Conservation (phyloP, 768 basidiomycete genomes). For the Cystobasidium ongulense region DNA sequence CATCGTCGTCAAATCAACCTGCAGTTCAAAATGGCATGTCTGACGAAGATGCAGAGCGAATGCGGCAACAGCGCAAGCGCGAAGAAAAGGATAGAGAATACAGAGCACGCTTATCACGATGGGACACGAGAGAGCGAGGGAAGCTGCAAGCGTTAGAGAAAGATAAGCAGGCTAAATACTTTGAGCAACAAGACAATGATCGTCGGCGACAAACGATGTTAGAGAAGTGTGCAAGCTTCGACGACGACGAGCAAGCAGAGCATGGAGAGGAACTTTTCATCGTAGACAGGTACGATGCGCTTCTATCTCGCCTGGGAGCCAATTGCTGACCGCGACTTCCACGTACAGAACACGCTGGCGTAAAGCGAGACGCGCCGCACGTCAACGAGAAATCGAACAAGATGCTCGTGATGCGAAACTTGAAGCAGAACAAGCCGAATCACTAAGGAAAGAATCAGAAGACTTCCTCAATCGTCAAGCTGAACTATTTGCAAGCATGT, state of each 20-base stretch:
- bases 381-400: conserved; percentile 69
- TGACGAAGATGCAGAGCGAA: conserved; percentile 31
- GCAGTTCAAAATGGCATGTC: conserved; percentile 16
- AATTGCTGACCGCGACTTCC: not conserved
- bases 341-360: conserved; percentile 71
- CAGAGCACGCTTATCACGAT: conserved; percentile 86
- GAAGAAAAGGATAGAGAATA: conserved; percentile 59
- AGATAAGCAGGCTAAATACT: conserved; percentile 50
- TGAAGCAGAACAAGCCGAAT: conserved; percentile 78
- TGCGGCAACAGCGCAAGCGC: conserved; percentile 12
- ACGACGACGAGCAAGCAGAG: conserved; percentile 84
- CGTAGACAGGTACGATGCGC: conserved; percentile 63
- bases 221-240: conserved; percentile 68
- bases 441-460: conserved; percentile 80
- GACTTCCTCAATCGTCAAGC: conserved; percentile 57
- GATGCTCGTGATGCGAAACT: conserved; percentile 72
- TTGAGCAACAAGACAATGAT: conserved; percentile 66
- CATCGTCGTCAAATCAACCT: conserved; percentile 30
- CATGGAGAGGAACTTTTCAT: conserved; percentile 89
- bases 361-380: conserved; percentile 59
- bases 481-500: conserved; percentile 37
- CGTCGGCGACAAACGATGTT: conserved; percentile 54
- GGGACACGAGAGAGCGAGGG: conserved; percentile 77
- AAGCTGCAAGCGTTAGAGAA: conserved; percentile 54
- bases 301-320: not conserved